Evolutionary conservation across 1,284 basidiomycete genomes (phyloP).

Genomic region (Cutaneotrichosporon sp.): DNA sequence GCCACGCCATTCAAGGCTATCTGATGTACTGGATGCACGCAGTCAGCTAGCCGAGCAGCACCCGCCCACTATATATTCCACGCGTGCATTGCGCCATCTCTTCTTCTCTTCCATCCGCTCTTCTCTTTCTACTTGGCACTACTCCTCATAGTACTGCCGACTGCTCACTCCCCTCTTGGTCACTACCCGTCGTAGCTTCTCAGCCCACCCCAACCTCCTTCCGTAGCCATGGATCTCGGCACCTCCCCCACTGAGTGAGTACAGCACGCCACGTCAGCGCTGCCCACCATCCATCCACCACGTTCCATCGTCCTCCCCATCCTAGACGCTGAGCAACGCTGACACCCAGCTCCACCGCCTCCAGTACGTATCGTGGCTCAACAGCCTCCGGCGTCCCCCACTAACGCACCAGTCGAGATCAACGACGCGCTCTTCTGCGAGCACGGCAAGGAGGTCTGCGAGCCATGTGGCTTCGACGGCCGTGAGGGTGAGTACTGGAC

Average conservation of each 20-base stretch:
- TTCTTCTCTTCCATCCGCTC: too few species aligned
- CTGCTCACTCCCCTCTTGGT: neutral
- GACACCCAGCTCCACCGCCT: constrained; percentile 23
- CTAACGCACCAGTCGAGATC: constrained; percentile 43
- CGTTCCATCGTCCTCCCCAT: neutral
- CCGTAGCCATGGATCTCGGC: constrained; percentile 35
- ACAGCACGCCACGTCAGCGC: neutral
- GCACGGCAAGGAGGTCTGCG: constrained; percentile 49
- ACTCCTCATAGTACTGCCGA: neutral
- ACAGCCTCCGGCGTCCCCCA: constrained; percentile 17
- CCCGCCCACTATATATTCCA: neutral
- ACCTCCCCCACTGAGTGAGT: constrained; percentile 45
- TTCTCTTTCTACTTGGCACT: too few species aligned
- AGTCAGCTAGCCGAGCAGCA: too few species aligned
- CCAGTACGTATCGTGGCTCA: constrained; percentile 22
- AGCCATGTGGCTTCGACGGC: constrained; percentile 24
- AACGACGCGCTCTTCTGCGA: constrained; percentile 51
- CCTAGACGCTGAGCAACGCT: neutral
- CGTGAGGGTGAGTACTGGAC: constrained; percentile 28
- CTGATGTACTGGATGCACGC: too few species aligned
- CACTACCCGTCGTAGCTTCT: neutral
- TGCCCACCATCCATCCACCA: neutral
- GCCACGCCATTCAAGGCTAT: too few species aligned
- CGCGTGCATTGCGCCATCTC: neutral
- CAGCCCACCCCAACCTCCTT: neutral